These are phyloP conservation scores for Claviceps lovelessii DNA, from an alignment of 2,329 filamentous ascomycete species.

Conservation along the genomic window DNA sequence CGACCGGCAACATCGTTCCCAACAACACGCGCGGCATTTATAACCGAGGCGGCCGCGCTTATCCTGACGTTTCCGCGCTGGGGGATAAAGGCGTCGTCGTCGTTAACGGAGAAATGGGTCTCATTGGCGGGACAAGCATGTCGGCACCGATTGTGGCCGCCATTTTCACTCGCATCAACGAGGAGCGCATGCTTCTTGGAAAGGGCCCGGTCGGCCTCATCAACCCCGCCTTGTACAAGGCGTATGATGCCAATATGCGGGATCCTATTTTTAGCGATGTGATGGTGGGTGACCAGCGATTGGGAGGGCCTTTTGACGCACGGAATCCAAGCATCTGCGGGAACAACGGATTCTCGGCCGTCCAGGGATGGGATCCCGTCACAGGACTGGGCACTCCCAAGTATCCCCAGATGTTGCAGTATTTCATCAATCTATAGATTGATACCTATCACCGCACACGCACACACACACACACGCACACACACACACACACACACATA, in stretches of 20 bases:
- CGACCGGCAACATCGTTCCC: conserved; percentile 7
- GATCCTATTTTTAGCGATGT: conserved; percentile 8
- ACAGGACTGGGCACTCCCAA: conserved; percentile 10
- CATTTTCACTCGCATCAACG: conserved; percentile 21
- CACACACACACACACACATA: too few relatives aligned
- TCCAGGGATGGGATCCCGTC: conserved; percentile 10
- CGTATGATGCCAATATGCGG: not conserved
- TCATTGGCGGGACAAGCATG: conserved; percentile 35
- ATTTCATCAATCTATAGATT: conserved; percentile 17
- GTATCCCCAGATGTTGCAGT: conserved; percentile 22
- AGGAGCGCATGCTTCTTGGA: conserved; percentile 14
- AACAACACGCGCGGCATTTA: conserved; percentile 16
- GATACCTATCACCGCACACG: too few relatives aligned
- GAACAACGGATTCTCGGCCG: conserved; percentile 10
- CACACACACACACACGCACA: too few relatives aligned
- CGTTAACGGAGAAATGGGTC: conserved; percentile 25
- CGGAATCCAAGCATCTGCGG: conserved; percentile 7
- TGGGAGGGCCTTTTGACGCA: conserved; percentile 6
- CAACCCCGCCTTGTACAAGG: conserved; percentile 19
- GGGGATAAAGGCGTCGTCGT: conserved; percentile 30
- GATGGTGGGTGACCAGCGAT: conserved; percentile 8
- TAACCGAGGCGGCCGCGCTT: conserved; percentile 32
- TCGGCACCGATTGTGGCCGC: conserved; percentile 20
- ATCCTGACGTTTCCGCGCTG: conserved; percentile 33
- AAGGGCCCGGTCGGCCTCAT: conserved; percentile 19